phyloP scores from a whole-genome alignment of 2,329 filamentous ascomycete species.

The Penicillium paneum region DNA sequence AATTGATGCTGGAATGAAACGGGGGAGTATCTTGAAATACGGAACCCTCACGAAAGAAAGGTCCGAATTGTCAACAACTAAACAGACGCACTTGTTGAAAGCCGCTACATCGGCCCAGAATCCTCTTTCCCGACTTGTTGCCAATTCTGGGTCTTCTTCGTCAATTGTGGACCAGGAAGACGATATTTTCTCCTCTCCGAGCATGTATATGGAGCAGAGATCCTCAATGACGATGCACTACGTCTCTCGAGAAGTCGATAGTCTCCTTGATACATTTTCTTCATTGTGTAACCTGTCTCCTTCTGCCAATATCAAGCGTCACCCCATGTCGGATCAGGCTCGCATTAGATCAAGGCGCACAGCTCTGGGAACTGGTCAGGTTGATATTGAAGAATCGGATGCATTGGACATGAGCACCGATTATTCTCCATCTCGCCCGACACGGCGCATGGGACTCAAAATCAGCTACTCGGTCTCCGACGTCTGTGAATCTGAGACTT shows the following conservation, averaged over 20 bases:
- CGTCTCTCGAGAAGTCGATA: slow-evolving; percentile 20
- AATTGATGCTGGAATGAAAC: slow-evolving; percentile 42
- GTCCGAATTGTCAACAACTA: slow-evolving; percentile 28
- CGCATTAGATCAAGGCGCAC: slow-evolving; percentile 10
- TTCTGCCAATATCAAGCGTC: slow-evolving; percentile 20
- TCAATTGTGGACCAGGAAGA: slow-evolving; percentile 9
- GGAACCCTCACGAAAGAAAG: slow-evolving; percentile 39
- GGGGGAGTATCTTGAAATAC: slow-evolving; percentile 42
- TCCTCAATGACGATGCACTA: slow-evolving; percentile 1
- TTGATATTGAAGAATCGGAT: slow-evolving; percentile 14
- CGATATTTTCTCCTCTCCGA: slow-evolving; percentile 13
- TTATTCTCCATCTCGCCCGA: neutral
- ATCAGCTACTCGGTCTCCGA: slow-evolving; percentile 27
- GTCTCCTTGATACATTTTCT: slow-evolving; percentile 27
- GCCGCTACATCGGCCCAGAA: slow-evolving; percentile 21
- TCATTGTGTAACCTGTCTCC: slow-evolving; percentile 21
- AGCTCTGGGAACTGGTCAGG: slow-evolving; percentile 3
- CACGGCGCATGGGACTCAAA: slow-evolving; percentile 10
- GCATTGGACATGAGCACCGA: slow-evolving; percentile 1
- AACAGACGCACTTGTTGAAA: slow-evolving; percentile 30
- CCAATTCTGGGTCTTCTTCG: slow-evolving; percentile 1
- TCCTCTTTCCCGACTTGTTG: slow-evolving; percentile 9
- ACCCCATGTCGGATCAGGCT: slow-evolving; percentile 13
- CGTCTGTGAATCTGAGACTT: neutral
- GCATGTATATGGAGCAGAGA: slow-evolving; percentile 17